A percentile compares a stretch with the other conserved stretches of the same genome.
Evolutionary conservation across 2,329 filamentous ascomycete species (phyloP).

Genomic region (Penicillium sp.): DNA sequence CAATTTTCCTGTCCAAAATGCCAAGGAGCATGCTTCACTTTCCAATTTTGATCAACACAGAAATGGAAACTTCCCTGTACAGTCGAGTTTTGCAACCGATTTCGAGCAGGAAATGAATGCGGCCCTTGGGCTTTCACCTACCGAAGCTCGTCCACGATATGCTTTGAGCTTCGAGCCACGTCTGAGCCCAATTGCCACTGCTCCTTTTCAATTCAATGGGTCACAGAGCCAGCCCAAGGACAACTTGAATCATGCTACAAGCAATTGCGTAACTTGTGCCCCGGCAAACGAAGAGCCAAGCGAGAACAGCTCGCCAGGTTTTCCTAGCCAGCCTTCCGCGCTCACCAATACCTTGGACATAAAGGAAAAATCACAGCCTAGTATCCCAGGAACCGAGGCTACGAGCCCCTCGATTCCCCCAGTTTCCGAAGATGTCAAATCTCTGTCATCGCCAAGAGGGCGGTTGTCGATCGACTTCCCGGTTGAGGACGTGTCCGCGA

Average conservation of each 20-base stretch:
- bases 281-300: not conserved
- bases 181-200: not conserved
- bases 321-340: conserved; percentile 6
- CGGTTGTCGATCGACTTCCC: not conserved
- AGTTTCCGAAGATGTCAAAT: conserved; percentile 11
- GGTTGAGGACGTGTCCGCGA: conserved; percentile 3
- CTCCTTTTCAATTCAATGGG: not conserved
- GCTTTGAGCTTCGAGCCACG: not conserved
- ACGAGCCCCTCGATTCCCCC: conserved; percentile 15
- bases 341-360: not conserved
- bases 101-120: conserved; percentile 26
- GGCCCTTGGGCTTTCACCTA: conserved; percentile 25
- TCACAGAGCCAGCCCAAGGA: not conserved
- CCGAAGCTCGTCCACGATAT: conserved; percentile 8
- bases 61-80: not conserved
- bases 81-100: conserved; percentile 11
- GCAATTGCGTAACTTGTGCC: not conserved
- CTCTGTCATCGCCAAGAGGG: conserved; percentile 5
- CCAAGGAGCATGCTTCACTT: not conserved
- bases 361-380: not conserved
- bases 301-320: conserved; percentile 10
- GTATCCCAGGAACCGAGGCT: not conserved
- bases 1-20: not conserved
- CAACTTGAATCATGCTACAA: not conserved
- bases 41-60: not conserved